Conservation (phyloP, 2,329 filamentous ascomycete genomes). For the Colletotrichum melonis region DNA sequence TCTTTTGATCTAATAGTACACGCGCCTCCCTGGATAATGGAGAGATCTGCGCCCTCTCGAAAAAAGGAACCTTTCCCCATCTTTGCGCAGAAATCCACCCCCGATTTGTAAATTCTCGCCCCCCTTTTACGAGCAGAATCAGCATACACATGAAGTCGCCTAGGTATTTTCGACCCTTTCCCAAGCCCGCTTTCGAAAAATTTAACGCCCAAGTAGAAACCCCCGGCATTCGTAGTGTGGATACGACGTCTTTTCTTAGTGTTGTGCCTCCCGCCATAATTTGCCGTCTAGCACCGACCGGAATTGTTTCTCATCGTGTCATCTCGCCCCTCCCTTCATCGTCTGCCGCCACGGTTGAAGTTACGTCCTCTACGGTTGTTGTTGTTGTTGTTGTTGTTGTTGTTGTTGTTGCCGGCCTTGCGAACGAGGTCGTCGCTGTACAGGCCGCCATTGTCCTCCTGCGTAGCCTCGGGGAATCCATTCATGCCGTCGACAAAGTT, state of each 20-base stretch:
- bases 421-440: slow-evolving; percentile 63
- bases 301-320: neutral
- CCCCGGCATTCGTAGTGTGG: neutral
- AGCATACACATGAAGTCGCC: neutral
- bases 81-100: neutral
- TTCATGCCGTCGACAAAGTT: slow-evolving; percentile 64
- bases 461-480: slow-evolving; percentile 64
- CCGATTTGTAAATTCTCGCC: neutral
- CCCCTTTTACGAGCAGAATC: neutral
- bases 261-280: neutral
- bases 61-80: neutral
- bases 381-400: neutral
- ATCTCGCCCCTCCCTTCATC: neutral
- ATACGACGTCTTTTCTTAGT: neutral
- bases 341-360: slow-evolving; percentile 20
- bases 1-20: neutral
- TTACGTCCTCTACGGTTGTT: slow-evolving; percentile 39
- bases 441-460: slow-evolving; percentile 50
- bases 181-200: neutral
- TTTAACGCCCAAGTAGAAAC: neutral
- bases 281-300: neutral
- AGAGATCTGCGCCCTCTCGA: neutral
- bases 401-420: neutral
- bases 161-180: neutral
- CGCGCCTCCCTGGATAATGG: neutral